A percentile compares a stretch with the other conserved stretches of the same genome.
Evolutionary conservation across 331 rosid genomes (phyloP).

Genomic region (Arachis monticola): DNA sequence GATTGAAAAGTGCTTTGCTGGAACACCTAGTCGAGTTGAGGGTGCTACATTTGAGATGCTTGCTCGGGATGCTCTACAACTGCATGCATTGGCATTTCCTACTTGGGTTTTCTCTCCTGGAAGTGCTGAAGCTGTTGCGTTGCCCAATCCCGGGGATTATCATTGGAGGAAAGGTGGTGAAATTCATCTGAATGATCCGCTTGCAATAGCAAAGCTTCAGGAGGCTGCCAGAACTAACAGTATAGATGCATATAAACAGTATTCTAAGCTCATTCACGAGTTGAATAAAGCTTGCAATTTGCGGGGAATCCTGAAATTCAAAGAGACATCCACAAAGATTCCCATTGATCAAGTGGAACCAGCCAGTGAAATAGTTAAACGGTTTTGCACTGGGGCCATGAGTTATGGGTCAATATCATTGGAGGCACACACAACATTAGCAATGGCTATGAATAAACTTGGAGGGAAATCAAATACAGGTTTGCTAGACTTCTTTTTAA

Average conservation of each 20-base stretch:
- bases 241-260: conserved; percentile 81
- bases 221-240: conserved; percentile 95
- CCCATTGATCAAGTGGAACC: conserved; percentile 91
- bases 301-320: conserved; percentile 88
- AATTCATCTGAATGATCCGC: conserved; percentile 92
- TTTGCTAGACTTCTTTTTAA: conserved; percentile 41
- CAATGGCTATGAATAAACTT: conserved; percentile 88
- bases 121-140: conserved; percentile 87
- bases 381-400: conserved; percentile 99
- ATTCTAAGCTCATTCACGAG: conserved; percentile 80
- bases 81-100: conserved; percentile 92
- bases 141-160: conserved; percentile 97
- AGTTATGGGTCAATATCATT: conserved; percentile 97
- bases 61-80: conserved; percentile 71
- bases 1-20: conserved; percentile 88
- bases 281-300: conserved; percentile 90
- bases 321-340: conserved; percentile 56
- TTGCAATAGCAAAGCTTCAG: conserved; percentile 89
- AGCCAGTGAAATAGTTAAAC: conserved; percentile 93
- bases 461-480: conserved; percentile 99
- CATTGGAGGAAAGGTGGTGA: conserved; percentile 99
- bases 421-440: conserved; percentile 94
- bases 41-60: conserved; percentile 98
- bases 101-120: conserved; percentile 74
- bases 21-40: conserved; percentile 97